Base-by-base conservation (phyloP, 2,329 filamentous ascomycete species). In the Chaetomium sp. region DNA sequence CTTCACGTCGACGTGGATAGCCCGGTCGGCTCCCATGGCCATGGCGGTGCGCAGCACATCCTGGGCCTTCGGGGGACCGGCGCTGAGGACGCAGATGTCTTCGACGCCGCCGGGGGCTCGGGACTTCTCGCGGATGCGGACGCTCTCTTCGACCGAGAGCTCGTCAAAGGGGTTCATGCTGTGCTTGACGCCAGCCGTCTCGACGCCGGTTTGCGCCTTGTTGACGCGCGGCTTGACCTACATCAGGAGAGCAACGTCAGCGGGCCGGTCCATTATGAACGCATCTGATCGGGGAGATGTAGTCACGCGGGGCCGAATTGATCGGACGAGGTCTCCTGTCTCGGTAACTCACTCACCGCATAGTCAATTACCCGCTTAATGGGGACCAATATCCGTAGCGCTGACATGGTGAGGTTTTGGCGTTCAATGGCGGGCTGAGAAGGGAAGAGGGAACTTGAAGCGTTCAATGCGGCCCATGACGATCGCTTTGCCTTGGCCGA, bases 101-200 rank as follows among this genome's bases (percentile, higher is more conserved):
- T 93, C 89, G 67, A 99, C 93, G 73, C 90, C 89, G 69, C 85
- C 82, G 21, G 87, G 85, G 21, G 87, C 87, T 63, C 80, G 78
- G 78, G 91, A 90, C 82, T 91, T 90, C 78, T 98, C 94, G 78
- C 95, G 93, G 75, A 99, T 90, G 49, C 92, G 92, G 59, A 97
- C 91, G 59, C 93, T 92, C 82, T 98, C 95, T 81, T 99, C 95
- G 78, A 99, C 88, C 51, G 93, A 96, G 74, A 99, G 91, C 79
- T 99, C 95, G 83, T 99, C 95, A 81, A 99, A 99, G 23, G 95
- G 95, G 84, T 98, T 99, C 87, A 99, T 94, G 77, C 90, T 93
- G 85, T 98, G 94, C 81, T 98, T 98, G 75, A 98, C 93, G 71
- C 91, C 91, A 69, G 89, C 85, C 62, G 91, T 97, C 80, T 97